phyloP scores from a whole-genome alignment of 768 basidiomycete species.

The Bullera alba region DNA sequence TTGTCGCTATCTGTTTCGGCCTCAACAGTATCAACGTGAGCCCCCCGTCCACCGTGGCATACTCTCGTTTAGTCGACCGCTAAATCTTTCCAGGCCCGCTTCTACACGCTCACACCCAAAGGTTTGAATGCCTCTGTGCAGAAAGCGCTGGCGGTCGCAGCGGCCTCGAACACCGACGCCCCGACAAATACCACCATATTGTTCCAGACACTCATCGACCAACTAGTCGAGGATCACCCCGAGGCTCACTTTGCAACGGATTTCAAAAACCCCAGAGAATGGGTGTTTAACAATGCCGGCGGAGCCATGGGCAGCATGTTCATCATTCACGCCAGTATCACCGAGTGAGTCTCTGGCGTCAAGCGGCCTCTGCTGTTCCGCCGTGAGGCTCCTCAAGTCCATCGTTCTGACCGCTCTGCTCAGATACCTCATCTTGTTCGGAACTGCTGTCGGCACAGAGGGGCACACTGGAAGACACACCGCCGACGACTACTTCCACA shows the following conservation, averaged over 20 bases:
- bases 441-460: slow-evolving; percentile 93
- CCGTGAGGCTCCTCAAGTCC: background rate
- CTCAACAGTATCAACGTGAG: slow-evolving; percentile 41
- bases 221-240: slow-evolving; percentile 69
- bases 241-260: slow-evolving; percentile 47
- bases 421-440: slow-evolving; percentile 60
- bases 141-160: slow-evolving; percentile 58
- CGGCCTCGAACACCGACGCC: slow-evolving; percentile 3
- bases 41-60: background rate
- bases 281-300: slow-evolving; percentile 95
- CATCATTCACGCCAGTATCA: slow-evolving; percentile 90
- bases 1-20: slow-evolving; percentile 18
- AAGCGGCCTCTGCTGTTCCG: background rate
- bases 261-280: slow-evolving; percentile 55
- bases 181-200: slow-evolving; percentile 58
- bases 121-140: slow-evolving; percentile 66
- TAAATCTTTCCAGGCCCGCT: slow-evolving; percentile 58
- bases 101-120: slow-evolving; percentile 76
- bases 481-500: slow-evolving; percentile 97
- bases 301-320: slow-evolving; percentile 97
- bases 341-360: slow-evolving; percentile 74
- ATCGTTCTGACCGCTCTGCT: background rate
- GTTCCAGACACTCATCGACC: slow-evolving; percentile 71
- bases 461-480: slow-evolving; percentile 91
- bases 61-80: background rate